Base-by-base conservation (phyloP, 352 stramenopile species). In the Thalassiosira livingstoniorum region DNA sequence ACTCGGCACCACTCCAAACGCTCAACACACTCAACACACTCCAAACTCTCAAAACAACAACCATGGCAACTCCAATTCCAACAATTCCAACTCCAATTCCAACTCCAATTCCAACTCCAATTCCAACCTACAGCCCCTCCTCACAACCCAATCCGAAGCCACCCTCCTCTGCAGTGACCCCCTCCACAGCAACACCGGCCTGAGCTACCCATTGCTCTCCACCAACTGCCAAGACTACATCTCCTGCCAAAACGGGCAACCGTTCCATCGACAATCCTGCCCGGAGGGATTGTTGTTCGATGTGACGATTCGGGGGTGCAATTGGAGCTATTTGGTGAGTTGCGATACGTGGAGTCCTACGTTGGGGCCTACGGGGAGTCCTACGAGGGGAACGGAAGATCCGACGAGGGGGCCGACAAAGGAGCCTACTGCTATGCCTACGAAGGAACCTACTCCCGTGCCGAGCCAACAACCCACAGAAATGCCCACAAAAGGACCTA, bases 241-340 rank as follows among this genome's bases (percentile, higher is more conserved):
- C 1, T 57, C 45, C 18, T 80, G 71, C 39, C 3, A 25, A 0
- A 13, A 45, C 21, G 45, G 47, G 0, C n/a, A 25, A 10, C 25
- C 67, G 2, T 21, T 65, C 23, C 29, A 55, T 21, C 34, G 18
- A 34, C 47, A 66, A 60, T 5, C 47, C 1, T 80, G 71, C 53
- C 13, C 71, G 2, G 45, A 65, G 13, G 71, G 71, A 51, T 62
- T 73, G 32, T 23, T 61, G 15, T 80, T 68, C 29, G 71, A 80
- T 54, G 1, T 15, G 0, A 42, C 0, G 27, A 73, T 80, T 21
- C 21, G 53, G 32, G 71, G 71, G 27, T 80, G 71, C 23, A 80
- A 80, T 79, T 66, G 47, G 42, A 29, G 2, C n/a, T 45, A 65
- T 35, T 11, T 57, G 29, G 47, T 68, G 11, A 42, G 15, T 43